Conservation (phyloP, 768 basidiomycete species). For the Mycena haematopus region DNA sequence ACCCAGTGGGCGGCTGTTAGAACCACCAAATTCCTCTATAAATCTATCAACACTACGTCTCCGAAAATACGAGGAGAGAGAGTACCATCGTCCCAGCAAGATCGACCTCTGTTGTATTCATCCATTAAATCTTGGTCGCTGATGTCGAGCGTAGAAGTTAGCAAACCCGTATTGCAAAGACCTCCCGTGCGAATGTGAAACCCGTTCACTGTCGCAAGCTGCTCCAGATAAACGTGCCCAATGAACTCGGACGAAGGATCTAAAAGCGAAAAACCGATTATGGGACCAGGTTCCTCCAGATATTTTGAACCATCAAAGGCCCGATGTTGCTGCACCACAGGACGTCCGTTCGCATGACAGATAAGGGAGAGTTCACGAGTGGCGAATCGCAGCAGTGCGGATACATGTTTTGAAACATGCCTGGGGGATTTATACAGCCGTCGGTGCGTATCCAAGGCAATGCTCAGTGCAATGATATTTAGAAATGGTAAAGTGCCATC, state of each 20-base stretch:
- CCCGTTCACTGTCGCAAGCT: conserved; percentile 28
- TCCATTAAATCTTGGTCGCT: conserved; percentile 25
- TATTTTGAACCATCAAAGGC: conserved; percentile 12
- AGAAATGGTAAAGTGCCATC: conserved; percentile 31
- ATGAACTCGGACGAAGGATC: conserved; percentile 24
- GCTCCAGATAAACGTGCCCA: conserved; percentile 29
- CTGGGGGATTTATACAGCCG: conserved; percentile 26
- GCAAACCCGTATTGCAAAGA: conserved; percentile 29
- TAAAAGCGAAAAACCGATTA: conserved; percentile 26
- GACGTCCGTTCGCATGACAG: conserved; percentile 25
- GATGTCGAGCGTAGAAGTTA: conserved; percentile 18
- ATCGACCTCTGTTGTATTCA: conserved; percentile 25
- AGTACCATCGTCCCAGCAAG: conserved; percentile 31
- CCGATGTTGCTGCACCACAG: conserved; percentile 22
- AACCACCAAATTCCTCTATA: conserved; percentile 27
- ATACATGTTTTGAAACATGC: conserved; percentile 26
- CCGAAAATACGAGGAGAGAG: neutral
- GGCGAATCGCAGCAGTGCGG: conserved; percentile 24
- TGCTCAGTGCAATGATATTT: conserved; percentile 25
- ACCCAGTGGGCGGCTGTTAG: conserved; percentile 18
- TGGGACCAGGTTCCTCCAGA: conserved; percentile 26
- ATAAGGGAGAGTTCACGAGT: conserved; percentile 22
- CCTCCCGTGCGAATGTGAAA: conserved; percentile 30
- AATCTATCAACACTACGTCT: neutral
- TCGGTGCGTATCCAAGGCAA: conserved; percentile 25